A percentile compares a stretch with the other conserved stretches of the same genome.
Evolutionary conservation across 2,329 filamentous ascomycete species (phyloP).

Genomic region (Pseudofabraea citricarpa): DNA sequence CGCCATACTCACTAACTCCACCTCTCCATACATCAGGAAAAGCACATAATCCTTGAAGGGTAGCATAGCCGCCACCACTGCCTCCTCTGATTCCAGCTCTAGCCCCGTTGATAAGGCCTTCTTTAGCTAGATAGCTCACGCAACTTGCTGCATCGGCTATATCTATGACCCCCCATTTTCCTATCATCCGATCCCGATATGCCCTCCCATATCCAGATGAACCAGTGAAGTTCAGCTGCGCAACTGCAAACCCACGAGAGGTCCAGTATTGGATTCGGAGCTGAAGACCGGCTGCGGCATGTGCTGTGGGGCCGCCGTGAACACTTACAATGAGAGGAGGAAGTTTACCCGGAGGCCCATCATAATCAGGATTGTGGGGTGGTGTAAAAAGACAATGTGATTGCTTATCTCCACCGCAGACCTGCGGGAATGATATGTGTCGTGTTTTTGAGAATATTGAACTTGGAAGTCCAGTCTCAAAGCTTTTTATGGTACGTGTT

Average conservation of each 20-base stretch:
- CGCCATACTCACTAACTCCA: slow-evolving; percentile 1
- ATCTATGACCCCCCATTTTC: neutral
- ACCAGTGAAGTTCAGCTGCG: neutral
- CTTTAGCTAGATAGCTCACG: neutral
- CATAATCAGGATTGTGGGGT: neutral
- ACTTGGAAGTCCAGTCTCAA: neutral
- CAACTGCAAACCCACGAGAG: neutral
- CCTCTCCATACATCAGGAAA: neutral
- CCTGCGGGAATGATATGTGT: neutral
- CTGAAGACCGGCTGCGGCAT: neutral
- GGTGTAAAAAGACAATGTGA: neutral
- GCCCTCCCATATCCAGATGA: neutral
- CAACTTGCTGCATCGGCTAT: slow-evolving; percentile 1
- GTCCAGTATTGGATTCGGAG: neutral
- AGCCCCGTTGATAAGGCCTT: neutral
- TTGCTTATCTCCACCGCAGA: slow-evolving; percentile 26
- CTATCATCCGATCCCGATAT: neutral
- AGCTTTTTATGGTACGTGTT: neutral
- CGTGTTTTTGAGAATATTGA: neutral
- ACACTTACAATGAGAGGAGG: neutral
- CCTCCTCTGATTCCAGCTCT: slow-evolving; percentile 1
- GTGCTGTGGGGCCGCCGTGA: neutral
- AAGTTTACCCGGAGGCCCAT: neutral
- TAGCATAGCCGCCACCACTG: neutral
- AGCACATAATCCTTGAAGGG: neutral